Evolutionary conservation across 1,284 basidiomycete species (phyloP).

Genomic region (Ustilago nuda): DNA sequence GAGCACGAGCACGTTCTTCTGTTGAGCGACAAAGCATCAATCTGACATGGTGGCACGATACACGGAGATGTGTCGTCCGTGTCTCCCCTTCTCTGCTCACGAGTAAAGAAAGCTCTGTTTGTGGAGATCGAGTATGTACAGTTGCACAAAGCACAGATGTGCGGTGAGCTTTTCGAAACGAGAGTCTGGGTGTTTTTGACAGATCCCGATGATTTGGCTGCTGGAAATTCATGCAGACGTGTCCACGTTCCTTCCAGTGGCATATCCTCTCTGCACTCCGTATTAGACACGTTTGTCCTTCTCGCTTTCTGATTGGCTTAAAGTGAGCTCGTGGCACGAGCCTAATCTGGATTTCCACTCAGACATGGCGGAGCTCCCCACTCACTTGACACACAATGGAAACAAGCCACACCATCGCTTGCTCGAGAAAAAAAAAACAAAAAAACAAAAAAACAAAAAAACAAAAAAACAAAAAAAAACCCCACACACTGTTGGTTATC

Average conservation of each 20-base stretch:
- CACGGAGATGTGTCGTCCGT: constrained; percentile 10
- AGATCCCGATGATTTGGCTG: constrained; percentile 18
- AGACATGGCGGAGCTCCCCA: not conserved
- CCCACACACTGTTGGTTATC: not conserved
- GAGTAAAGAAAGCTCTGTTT: not conserved
- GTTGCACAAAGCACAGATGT: no score
- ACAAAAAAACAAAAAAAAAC: no score
- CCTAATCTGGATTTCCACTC: not conserved
- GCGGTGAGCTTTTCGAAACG: not conserved
- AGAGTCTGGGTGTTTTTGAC: constrained; percentile 26
- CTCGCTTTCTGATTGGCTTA: constrained; percentile 28
- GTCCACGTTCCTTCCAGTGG: constrained; percentile 35
- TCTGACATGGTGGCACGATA: constrained; percentile 13
- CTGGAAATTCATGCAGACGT: constrained; percentile 23
- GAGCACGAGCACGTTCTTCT: constrained; percentile 8
- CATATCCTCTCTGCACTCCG: constrained; percentile 31
- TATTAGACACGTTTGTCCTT: constrained; percentile 23
- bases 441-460: no score
- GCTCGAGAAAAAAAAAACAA: no score
- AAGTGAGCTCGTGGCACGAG: not conserved
- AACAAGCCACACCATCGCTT: no score
- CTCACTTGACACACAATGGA: not conserved
- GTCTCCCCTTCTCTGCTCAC: not conserved
- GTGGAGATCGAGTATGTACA: not conserved
- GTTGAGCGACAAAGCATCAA: not conserved